Base-by-base conservation (phyloP, 495 filamentous ascomycete species). In the Hamigera avellanea region DNA sequence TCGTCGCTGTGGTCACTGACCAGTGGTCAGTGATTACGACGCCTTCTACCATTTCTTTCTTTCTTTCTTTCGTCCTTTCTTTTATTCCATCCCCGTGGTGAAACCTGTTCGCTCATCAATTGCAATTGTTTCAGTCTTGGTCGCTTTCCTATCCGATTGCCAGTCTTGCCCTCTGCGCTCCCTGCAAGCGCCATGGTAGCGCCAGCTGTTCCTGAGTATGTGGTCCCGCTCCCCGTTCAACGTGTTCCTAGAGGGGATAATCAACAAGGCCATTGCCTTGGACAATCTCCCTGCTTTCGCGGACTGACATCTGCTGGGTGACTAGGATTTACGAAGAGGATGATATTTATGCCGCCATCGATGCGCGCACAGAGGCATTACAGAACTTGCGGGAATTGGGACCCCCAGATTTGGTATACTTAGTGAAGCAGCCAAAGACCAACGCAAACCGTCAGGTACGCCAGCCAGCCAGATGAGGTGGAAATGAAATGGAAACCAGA, bases 401-500 rank as follows among this genome's bases (percentile, higher is more conserved):
- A 19, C 93, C 91, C 6, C 91, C 91, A 19, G 91, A 98, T 52
- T 70, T 98, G 17, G 91, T 95, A 14, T 91, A 96, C 62, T 70
- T 98, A 35, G 75, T 93, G 43, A 95, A 95, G 57, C 86, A 93
- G 43, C 79, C 83, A 28, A 66, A 69, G 49, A 65, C 66, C 52
- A 69, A 62, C 38, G 54, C 62, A 34, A 64, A 54, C 32, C 65
- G 64, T 26, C 67, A 72, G 59, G 67, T 70, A 57, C 34, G 52
- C 42, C 38, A 40, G 19, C 13, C 9, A n/a, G n/a, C n/a, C n/a
- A n/a, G n/a, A n/a, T n/a, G n/a, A n/a, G n/a, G n/a, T n/a, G n/a
- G n/a, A n/a, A n/a, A n/a, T n/a, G n/a, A n/a, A n/a, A n/a, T n/a
- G n/a, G 14, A 6, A 33, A 17, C 17, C 9, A 14, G 25, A 23